Base-by-base conservation (phyloP, 768 basidiomycete genomes). In the Favolaschia claudopus region DNA sequence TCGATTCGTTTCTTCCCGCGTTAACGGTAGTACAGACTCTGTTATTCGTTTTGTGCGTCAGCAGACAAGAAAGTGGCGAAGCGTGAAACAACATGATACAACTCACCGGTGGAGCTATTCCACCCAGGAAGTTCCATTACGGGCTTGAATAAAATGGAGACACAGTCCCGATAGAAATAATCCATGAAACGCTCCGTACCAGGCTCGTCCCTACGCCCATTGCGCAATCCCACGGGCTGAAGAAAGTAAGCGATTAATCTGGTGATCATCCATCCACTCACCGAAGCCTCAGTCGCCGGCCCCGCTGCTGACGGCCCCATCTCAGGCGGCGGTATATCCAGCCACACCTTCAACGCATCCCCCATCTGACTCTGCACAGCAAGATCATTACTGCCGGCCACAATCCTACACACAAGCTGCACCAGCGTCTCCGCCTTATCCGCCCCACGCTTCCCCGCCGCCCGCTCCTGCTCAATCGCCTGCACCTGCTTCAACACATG, bases 351-450 rank as follows among this genome's bases (percentile, higher is more conserved):
- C 67, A 99, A 69, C 29, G 91, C 88, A 72, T 99, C 97, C 1
- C 92, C 91, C 55, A 98, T 81, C 73, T 95, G 93, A 70, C 91
- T 92, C 76, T 96, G 93, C 57, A 97, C 82, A 3, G 93, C 94
- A 63, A 94, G 65, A 66, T 99, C 94, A 63, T 83, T 82, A 75
- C 92, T 93, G 54, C 82, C 79, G n/a, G 88, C 84, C 79, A 97
- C 79, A 44, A 95, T 80, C 68, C 83, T 80, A 72, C 92, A 92
- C 64, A 92, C 83, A 69, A 92, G 82, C 64, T 87, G 83, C 61
- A 92, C 72, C 47, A 97, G 76, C 19, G 95, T 92, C 73, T 89
- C 85, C 61, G 87, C 86, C 70, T 83, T 86, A 60, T 84, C 83
- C 24, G 81, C 82, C 50, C 84, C 84, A 64, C 79, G 82, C 70